A percentile compares a stretch with the other conserved stretches of the same genome.
Evolutionary conservation across 345 rosid species (phyloP).

Genomic region (Rhizophora apiculata): DNA sequence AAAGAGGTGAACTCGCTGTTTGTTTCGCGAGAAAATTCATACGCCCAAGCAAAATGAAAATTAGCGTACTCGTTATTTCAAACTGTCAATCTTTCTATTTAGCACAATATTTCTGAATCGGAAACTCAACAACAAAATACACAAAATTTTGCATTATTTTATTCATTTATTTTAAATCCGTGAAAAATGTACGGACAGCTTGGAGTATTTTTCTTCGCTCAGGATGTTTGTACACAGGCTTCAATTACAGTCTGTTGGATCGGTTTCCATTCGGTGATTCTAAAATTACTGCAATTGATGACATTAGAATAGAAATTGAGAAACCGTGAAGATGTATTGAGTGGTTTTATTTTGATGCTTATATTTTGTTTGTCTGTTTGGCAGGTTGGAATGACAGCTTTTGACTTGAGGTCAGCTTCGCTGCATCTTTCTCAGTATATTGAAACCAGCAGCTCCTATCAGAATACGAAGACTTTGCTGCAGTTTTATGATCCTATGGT

Average conservation of each 20-base stretch:
- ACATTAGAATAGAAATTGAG: not conserved
- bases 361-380: slow-evolving; percentile 2
- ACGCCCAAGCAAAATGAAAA: slow-evolving; percentile 1
- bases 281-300: not conserved
- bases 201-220: not conserved
- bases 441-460: slow-evolving; percentile 93
- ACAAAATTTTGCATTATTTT: not conserved
- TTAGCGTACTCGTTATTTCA: not conserved
- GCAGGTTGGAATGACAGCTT: slow-evolving; percentile 95
- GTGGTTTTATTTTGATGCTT: not conserved
- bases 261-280: too few relatives aligned
- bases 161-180: too few relatives aligned
- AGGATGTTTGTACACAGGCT: not conserved
- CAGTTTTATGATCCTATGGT: slow-evolving; percentile 82
- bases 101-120: not conserved
- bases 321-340: not conserved
- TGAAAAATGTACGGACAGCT: too few relatives aligned
- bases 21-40: slow-evolving; percentile 28
- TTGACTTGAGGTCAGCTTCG: slow-evolving; percentile 84
- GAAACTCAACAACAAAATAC: not conserved
- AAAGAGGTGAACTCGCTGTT: slow-evolving; percentile 65
- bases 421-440: slow-evolving; percentile 93
- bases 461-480: slow-evolving; percentile 78
- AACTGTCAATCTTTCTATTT: not conserved
- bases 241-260: not conserved